Percentiles rank a stretch among this genome's conserved stretches.
Evolutionary conservation across 495 filamentous ascomycete genomes (phyloP).

Genomic region (Neurospora intermedia): DNA sequence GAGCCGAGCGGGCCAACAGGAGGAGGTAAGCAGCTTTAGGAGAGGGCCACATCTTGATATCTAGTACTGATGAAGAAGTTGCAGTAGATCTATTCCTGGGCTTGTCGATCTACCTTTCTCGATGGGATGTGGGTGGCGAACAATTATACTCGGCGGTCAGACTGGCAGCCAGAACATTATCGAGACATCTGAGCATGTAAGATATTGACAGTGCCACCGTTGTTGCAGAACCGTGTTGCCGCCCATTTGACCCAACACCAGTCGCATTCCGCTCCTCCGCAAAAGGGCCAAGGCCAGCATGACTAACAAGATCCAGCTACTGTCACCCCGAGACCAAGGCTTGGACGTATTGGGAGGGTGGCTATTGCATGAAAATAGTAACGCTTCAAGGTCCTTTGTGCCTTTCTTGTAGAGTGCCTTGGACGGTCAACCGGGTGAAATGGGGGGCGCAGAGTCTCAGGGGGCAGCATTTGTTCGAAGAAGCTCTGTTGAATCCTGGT

Average conservation of each 20-base stretch:
- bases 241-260: neutral
- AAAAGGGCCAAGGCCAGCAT: neutral
- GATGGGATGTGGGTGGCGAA: neutral
- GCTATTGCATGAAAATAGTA: neutral
- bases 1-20: slow-evolving; percentile 17
- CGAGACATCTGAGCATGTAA: neutral
- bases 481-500: neutral
- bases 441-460: neutral
- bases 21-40: slow-evolving; percentile 21
- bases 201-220: neutral
- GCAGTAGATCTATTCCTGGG: neutral
- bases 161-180: neutral
- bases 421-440: neutral
- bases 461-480: neutral
- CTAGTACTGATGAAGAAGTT: neutral
- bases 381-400: neutral
- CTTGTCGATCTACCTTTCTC: neutral
- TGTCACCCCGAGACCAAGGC: neutral
- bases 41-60: slow-evolving; percentile 22
- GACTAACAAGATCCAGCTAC: neutral
- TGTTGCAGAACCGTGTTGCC: neutral
- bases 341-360: neutral
- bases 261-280: slow-evolving; percentile 20
- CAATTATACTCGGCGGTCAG: neutral
- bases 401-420: neutral